A percentile compares a stretch with the other conserved stretches of the same genome.
These are phyloP conservation scores for Kitagawia praeruptora DNA, from an alignment of 129 eudicot species.

Conservation along the genomic window DNA sequence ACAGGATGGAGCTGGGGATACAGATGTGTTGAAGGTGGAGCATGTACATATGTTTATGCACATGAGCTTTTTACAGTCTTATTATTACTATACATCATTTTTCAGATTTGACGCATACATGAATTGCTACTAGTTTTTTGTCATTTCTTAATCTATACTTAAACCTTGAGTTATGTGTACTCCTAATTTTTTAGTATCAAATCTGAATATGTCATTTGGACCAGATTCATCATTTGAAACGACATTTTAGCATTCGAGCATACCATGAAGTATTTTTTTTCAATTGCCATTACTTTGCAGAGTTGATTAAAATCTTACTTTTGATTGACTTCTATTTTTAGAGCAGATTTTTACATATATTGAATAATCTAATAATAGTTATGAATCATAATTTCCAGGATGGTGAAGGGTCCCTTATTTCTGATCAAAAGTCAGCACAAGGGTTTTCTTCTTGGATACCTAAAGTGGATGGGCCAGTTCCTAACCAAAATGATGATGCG, in stretches of 20 bases:
- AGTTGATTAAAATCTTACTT: background rate
- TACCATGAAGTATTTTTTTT: too few species aligned
- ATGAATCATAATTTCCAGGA: conserved; percentile 23
- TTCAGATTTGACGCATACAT: background rate
- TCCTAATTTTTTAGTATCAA: too few species aligned
- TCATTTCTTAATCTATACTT: too few species aligned
- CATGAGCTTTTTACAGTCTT: background rate
- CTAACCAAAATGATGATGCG: too few species aligned
- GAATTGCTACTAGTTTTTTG: background rate
- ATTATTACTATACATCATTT: background rate
- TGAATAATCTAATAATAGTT: background rate
- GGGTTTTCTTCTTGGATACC: too few species aligned
- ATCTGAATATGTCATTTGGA: background rate
- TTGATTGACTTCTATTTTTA: background rate
- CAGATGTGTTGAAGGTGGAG: conserved; percentile 35
- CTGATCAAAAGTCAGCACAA: too few species aligned
- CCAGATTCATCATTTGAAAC: background rate
- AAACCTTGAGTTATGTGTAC: too few species aligned
- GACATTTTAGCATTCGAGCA: background rate
- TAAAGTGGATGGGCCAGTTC: too few species aligned
- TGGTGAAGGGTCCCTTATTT: conserved; percentile 22
- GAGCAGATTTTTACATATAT: too few species aligned
- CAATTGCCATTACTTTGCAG: background rate
- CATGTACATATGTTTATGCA: background rate
- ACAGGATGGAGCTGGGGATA: conserved; percentile 78